phyloP scores from a whole-genome alignment of 495 filamentous ascomycete species.

The Talaromyces adpressus region DNA sequence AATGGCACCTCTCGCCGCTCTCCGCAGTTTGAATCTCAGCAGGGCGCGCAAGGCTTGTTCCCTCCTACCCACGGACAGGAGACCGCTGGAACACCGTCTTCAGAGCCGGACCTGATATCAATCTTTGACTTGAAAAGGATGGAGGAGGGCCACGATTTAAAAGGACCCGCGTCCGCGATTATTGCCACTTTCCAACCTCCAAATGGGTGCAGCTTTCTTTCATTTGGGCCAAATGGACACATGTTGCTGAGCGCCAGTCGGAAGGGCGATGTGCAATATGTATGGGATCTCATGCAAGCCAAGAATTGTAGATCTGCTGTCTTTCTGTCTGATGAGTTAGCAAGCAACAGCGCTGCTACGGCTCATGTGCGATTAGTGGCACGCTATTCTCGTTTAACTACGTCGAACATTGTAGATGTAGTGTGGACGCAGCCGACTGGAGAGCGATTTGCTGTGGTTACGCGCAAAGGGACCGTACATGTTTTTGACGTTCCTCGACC shows the following conservation, averaged over 20 bases:
- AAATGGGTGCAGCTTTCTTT: constrained; percentile 84
- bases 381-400: constrained; percentile 81
- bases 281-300: constrained; percentile 84
- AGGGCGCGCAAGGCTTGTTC: constrained; percentile 41
- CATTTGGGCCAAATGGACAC: constrained; percentile 78
- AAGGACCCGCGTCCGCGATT: constrained; percentile 44
- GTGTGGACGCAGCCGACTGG: constrained; percentile 78
- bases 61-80: constrained; percentile 68
- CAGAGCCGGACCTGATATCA: constrained; percentile 75
- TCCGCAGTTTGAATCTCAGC: constrained; percentile 21
- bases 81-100: constrained; percentile 32
- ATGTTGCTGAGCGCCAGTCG: constrained; percentile 81
- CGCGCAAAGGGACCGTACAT: constrained; percentile 89
- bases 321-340: constrained; percentile 32
- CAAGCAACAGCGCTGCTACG: constrained; percentile 19
- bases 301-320: constrained; percentile 34
- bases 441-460: constrained; percentile 77
- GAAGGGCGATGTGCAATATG: constrained; percentile 85
- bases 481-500: constrained; percentile 77
- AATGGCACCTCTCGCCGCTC: constrained; percentile 20
- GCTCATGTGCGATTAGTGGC: constrained; percentile 76
- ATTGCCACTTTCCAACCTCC: constrained; percentile 74
- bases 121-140: constrained; percentile 72
- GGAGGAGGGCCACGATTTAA: constrained; percentile 36
- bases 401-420: constrained; percentile 82